Evolutionary conservation across 345 rosid species (phyloP), one percentile per base, ranked within the genome.

Genomic region (Linum lewisii): DNA sequence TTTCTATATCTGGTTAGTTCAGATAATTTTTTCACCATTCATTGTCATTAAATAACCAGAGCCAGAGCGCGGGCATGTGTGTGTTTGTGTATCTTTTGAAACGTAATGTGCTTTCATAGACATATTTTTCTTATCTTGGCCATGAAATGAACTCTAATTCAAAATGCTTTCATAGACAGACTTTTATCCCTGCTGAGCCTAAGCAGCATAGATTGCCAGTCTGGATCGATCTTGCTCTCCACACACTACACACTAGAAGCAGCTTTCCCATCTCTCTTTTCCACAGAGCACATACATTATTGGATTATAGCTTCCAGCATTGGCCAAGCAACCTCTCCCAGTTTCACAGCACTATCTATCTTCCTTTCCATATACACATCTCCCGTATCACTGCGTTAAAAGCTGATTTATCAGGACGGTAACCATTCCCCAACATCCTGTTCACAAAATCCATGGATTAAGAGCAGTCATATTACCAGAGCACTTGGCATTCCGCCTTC

Each of bases 291-390:
- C 77, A 65, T 77, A 60, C 14, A 92, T 63, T 66, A 81, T 50
- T 6, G 77, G 68, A 22, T 63, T 63, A 52, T 84, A 82, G 68
- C 85, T 77, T 65, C 67, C 81, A 26, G 51, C 45, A 66, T 78
- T 75, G 19, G 79, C 82, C 19, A 63, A 9, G 5, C 80, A 81
- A 1, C 89, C 96, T 75, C 83, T 79, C 37, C 68, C 70, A 44
- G 71, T 68, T 75, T 83, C 64, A 83, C 45, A 26, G 84, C 88
- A 36, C 68, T 81, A 61, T 36, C 68, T 81, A 61, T 36, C 73
- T 52, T 75, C 78, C 54, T 72, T 79, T 53, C 78, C 98, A 58
- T 77, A 51, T 67, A 69, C 86, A 91, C 34, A 91, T 79, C 60
- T 74, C 84, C 2, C 49, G 21, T 45, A 87, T 72, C 59, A 90